These are phyloP conservation scores for Aureobasidium sp. DNA, from an alignment of 2,329 filamentous ascomycete genomes.

Conservation along the genomic window DNA sequence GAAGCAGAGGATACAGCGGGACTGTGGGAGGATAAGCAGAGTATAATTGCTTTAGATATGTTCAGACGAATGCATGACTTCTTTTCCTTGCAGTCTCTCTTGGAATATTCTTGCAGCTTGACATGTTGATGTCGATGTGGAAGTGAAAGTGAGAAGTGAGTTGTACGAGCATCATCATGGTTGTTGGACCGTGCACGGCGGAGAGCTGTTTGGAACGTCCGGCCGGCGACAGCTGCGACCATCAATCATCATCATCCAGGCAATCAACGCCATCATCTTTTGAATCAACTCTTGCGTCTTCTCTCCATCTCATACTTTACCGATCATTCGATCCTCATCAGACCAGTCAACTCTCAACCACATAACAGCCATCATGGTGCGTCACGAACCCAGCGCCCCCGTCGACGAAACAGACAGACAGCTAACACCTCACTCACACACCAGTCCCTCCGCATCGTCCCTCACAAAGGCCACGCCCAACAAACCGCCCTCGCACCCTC, in stretches of 20 bases:
- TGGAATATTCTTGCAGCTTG: background rate
- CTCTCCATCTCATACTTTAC: background rate
- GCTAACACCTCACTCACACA: background rate
- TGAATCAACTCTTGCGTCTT: background rate
- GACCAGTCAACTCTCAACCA: background rate
- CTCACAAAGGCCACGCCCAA: constrained; percentile 58
- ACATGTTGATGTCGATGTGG: background rate
- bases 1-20: background rate
- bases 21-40: constrained; percentile 10
- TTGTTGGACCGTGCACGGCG: constrained; percentile 7
- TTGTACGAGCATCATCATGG: background rate
- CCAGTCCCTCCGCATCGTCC: constrained; percentile 70
- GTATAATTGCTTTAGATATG: constrained; percentile 13
- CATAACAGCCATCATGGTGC: constrained; percentile 15
- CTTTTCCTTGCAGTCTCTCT: background rate
- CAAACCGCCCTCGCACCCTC: constrained; percentile 52
- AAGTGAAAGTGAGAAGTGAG: background rate
- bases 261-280: constrained; percentile 5
- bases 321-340: background rate
- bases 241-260: constrained; percentile 5
- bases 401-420: background rate
- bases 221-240: constrained; percentile 1
- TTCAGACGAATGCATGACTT: constrained; percentile 11
- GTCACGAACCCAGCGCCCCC: background rate
- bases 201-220: constrained; percentile 8